Conservation (phyloP, 2,329 filamentous ascomycete genomes). For the Apiospora phragmitis region DNA sequence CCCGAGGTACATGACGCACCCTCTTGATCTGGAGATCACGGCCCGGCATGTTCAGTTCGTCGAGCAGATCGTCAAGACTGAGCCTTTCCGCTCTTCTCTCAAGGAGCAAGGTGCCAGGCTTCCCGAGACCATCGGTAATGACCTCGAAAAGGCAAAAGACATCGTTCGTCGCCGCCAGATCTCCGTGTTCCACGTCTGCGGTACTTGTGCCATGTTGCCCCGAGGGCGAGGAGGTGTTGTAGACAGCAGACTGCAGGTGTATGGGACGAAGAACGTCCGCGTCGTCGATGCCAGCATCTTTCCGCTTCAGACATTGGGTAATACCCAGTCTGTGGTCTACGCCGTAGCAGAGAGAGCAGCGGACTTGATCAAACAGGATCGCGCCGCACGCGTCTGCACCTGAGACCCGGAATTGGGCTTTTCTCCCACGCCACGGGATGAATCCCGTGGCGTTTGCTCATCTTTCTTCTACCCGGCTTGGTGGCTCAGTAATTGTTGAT, state of each 20-base stretch:
- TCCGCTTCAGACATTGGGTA: conserved; percentile 19
- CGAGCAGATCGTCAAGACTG: conserved; percentile 30
- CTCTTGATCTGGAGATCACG: conserved; percentile 56
- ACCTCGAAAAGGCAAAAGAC: conserved; percentile 35
- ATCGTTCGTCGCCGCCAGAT: conserved; percentile 37
- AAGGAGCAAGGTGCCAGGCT: conserved; percentile 36
- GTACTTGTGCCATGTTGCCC: conserved; percentile 40
- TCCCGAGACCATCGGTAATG: conserved; percentile 32
- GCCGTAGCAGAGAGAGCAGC: not conserved
- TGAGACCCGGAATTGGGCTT: no score
- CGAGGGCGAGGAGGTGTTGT: conserved; percentile 20
- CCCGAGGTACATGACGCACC: conserved; percentile 56
- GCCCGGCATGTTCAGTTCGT: conserved; percentile 44
- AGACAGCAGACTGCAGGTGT: conserved; percentile 14
- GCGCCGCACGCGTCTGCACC: no score
- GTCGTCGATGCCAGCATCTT: conserved; percentile 23
- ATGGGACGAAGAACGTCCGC: conserved; percentile 18
- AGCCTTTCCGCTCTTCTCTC: conserved; percentile 41
- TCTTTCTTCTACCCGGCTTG: no score
- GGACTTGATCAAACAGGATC: not conserved
- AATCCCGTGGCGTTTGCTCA: no score
- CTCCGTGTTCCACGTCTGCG: conserved; percentile 47
- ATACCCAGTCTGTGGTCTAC: conserved; percentile 11
- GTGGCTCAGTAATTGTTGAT: no score
- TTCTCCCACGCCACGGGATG: no score